These are phyloP conservation scores for Colletotrichum higginsianum DNA, from an alignment of 2,329 filamentous ascomycete genomes.

Conservation along the genomic window DNA sequence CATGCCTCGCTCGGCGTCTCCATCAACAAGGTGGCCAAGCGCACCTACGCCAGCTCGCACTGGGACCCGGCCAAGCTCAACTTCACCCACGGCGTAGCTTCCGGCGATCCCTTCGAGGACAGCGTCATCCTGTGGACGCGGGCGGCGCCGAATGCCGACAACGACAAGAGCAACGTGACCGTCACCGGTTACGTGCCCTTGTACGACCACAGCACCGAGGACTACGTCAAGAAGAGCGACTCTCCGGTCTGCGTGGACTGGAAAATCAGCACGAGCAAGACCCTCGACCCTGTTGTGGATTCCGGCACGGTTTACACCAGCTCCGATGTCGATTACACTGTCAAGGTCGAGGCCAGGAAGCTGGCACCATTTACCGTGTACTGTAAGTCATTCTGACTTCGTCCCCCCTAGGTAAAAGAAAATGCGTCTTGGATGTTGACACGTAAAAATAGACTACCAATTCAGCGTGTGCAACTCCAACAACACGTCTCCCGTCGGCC, in stretches of 20 bases:
- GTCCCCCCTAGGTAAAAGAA: not conserved
- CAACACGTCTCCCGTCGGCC: constrained; percentile 73
- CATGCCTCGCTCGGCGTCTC: constrained; percentile 76
- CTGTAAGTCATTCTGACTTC: constrained; percentile 48
- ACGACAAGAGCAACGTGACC: constrained; percentile 61
- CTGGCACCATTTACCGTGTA: constrained; percentile 76
- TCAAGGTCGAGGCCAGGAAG: constrained; percentile 79
- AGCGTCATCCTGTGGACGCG: constrained; percentile 71
- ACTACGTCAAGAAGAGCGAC: constrained; percentile 58
- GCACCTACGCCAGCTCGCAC: constrained; percentile 61
- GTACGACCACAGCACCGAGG: constrained; percentile 64
- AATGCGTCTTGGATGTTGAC: constrained; percentile 1
- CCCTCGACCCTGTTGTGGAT: constrained; percentile 60
- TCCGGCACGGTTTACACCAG: constrained; percentile 77
- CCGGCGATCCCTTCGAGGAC: constrained; percentile 66
- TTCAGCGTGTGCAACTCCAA: constrained; percentile 77
- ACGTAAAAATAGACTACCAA: constrained; percentile 63
- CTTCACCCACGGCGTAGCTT: constrained; percentile 75
- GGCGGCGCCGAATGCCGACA: constrained; percentile 60
- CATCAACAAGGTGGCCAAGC: constrained; percentile 72
- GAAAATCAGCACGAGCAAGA: constrained; percentile 67
- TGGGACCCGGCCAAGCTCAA: constrained; percentile 64
- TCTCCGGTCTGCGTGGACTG: constrained; percentile 78
- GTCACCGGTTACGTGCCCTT: constrained; percentile 60
- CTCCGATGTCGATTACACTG: constrained; percentile 82